phyloP scores from a whole-genome alignment of 495 filamentous ascomycete genomes.

The Hypoxylon trugodes region DNA sequence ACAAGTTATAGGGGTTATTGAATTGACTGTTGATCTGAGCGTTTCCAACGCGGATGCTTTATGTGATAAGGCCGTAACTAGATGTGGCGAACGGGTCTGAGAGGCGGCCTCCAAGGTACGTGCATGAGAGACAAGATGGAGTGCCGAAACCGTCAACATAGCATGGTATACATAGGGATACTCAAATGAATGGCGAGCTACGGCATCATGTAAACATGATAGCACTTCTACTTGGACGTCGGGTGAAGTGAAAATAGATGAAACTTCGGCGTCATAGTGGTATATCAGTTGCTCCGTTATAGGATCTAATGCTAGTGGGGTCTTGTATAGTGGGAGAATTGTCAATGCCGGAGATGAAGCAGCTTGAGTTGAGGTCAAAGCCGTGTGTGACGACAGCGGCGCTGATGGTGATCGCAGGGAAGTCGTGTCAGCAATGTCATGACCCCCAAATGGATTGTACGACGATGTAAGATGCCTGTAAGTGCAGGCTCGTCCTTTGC shows the following conservation, averaged over 20 bases:
- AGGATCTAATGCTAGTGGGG: neutral
- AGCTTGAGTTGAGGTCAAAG: neutral
- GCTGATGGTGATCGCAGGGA: neutral
- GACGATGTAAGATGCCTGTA: conserved; percentile 14
- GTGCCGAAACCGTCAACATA: conserved; percentile 9
- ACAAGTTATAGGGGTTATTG: conserved; percentile 4
- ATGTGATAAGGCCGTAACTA: conserved; percentile 8
- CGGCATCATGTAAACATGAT: conserved; percentile 8
- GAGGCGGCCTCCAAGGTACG: neutral
- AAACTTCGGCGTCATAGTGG: conserved; percentile 12
- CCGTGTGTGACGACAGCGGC: neutral
- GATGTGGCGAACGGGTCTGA: conserved; percentile 1
- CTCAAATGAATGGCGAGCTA: conserved; percentile 7
- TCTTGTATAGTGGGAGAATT: neutral
- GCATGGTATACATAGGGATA: conserved; percentile 15
- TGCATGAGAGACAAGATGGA: conserved; percentile 12
- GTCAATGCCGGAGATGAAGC: neutral
- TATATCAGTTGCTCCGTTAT: conserved; percentile 4
- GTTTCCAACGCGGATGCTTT: conserved; percentile 12
- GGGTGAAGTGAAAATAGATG: conserved; percentile 4
- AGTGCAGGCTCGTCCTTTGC: conserved; percentile 7
- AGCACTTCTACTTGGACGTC: conserved; percentile 5
- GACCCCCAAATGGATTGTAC: conserved; percentile 5
- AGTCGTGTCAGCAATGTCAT: neutral
- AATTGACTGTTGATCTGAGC: conserved; percentile 1